phyloP scores from a whole-genome alignment of 2,329 filamentous ascomycete genomes.

The Penicillium sp. region DNA sequence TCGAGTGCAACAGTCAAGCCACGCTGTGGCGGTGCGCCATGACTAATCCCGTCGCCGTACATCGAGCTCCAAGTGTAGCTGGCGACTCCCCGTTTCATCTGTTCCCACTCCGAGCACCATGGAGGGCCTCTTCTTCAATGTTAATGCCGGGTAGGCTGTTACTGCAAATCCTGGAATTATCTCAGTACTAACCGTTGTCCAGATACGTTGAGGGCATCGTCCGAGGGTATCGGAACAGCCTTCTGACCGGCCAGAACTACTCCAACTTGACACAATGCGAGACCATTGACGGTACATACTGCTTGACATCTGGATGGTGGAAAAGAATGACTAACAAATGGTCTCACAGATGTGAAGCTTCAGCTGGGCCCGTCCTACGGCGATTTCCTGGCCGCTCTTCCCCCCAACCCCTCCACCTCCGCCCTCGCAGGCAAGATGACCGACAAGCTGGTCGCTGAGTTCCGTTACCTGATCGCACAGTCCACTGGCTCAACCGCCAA shows the following conservation, averaged over 20 bases:
- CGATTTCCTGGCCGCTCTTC: constrained; percentile 90
- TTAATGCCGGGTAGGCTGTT: constrained; percentile 74
- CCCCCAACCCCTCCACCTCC: constrained; percentile 95
- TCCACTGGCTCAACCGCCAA: constrained; percentile 85
- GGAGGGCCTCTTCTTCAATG: constrained; percentile 94
- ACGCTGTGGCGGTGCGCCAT: constrained; percentile 32
- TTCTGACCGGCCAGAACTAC: constrained; percentile 88
- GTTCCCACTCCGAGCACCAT: constrained; percentile 49
- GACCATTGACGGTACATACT: constrained; percentile 75
- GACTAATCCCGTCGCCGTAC: constrained; percentile 19
- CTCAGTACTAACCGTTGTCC: constrained; percentile 21
- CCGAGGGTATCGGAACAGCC: constrained; percentile 90
- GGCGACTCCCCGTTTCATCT: constrained; percentile 15
- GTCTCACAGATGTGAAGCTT: constrained; percentile 79
- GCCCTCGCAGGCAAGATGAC: constrained; percentile 92
- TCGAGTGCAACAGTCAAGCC: constrained; percentile 32
- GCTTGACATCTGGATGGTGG: neutral
- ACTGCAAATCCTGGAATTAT: neutral
- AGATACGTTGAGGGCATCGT: constrained; percentile 98
- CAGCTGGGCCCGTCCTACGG: constrained; percentile 96
- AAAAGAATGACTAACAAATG: constrained; percentile 4
- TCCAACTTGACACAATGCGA: constrained; percentile 96
- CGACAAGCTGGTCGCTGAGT: constrained; percentile 96
- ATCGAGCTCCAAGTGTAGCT: constrained; percentile 20
- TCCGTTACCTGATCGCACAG: constrained; percentile 93